A percentile compares a stretch with the other conserved stretches of the same genome.
Evolutionary conservation across 1,139 yeast species (phyloP).

Genomic region (Saccharomyces hybrid): DNA sequence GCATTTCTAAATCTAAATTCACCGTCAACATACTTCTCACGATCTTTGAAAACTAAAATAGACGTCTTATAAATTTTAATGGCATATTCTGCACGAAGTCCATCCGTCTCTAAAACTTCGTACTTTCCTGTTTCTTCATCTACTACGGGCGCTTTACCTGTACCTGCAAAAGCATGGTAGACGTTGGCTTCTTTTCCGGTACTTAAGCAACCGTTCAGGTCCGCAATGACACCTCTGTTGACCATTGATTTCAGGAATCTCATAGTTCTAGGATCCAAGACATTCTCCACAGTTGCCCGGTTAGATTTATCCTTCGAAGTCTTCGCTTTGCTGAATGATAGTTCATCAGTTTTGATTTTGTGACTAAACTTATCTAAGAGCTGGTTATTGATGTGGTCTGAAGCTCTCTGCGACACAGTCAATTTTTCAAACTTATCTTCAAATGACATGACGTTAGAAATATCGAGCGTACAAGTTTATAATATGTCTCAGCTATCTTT

Average conservation of each 20-base stretch:
- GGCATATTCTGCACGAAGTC: conserved; percentile 52
- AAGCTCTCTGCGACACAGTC: conserved; percentile 8
- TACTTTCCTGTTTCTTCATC: conserved; percentile 2
- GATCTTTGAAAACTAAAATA: conserved; percentile 86
- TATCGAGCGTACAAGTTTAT: background rate
- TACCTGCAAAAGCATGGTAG: conserved; percentile 81
- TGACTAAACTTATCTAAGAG: conserved; percentile 55
- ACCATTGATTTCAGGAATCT: conserved; percentile 73
- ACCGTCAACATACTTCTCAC: conserved; percentile 94
- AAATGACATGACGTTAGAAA: conserved; percentile 12
- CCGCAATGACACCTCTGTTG: conserved; percentile 72
- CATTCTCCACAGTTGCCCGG: conserved; percentile 95
- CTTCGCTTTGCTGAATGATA: conserved; percentile 46
- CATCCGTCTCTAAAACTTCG: conserved; percentile 1
- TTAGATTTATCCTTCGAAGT: conserved; percentile 75
- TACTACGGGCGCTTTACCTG: conserved; percentile 24
- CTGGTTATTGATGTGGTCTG: conserved; percentile 42
- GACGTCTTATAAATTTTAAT: conserved; percentile 95
- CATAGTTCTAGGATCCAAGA: conserved; percentile 89
- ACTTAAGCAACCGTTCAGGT: conserved; percentile 87
- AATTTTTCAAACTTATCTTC: conserved; percentile 19
- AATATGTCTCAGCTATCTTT: background rate
- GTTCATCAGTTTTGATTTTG: conserved; percentile 55
- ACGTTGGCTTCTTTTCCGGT: conserved; percentile 99
- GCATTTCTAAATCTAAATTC: conserved; percentile 86